Evolutionary conservation across 257 asterid species (phyloP), one percentile per base, ranked within the genome.

Genomic region (Solanum piurae): DNA sequence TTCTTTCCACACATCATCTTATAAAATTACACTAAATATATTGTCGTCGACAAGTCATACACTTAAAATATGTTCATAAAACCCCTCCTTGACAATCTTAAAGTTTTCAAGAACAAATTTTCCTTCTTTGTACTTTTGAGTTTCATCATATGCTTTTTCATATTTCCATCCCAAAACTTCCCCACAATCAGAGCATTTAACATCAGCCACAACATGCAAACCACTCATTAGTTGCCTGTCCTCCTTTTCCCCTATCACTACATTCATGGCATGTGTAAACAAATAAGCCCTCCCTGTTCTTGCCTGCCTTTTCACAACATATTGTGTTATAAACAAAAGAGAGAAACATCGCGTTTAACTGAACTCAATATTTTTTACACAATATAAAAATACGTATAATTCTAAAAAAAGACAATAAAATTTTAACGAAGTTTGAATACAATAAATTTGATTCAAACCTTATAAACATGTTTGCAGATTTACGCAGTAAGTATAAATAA

Each of bases 131-230:
- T 92, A 92, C 74, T 93, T 92, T 83, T 95, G 92, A 25, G 90
- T 89, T 40, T 85, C 93, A 88, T 93, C 93, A 66, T 92, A 91
- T 8, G 96, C 96, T 49, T 88, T 88, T 77, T 87, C 91, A 69
- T 95, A 93, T 83, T 89, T 94, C 98, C 98, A 94, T 1, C 98
- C 98, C 75, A 94, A 36, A 37, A 89, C 87, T 83, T 93, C 92
- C 3, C 90, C 85, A 83, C 97, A 94, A 29, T 93, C 95, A 68
- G 66, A 83, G 82, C 98, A 94, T 88, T 88, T 89, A 12, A 95
- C 91, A 74, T 93, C 97, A 3, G 93, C 92, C 90, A 93, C 95
- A 85, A 76, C 74, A 89, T 93, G 95, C 86, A 91, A 88, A 6
- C 98, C 97, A 0, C 93, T 95, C 87, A 90, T 91, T 89, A 94